Percentiles rank a stretch among this genome's conserved stretches.
These are phyloP conservation scores for Fusarium newnesense DNA, from an alignment of 2,329 filamentous ascomycete genomes.

Conservation along the genomic window DNA sequence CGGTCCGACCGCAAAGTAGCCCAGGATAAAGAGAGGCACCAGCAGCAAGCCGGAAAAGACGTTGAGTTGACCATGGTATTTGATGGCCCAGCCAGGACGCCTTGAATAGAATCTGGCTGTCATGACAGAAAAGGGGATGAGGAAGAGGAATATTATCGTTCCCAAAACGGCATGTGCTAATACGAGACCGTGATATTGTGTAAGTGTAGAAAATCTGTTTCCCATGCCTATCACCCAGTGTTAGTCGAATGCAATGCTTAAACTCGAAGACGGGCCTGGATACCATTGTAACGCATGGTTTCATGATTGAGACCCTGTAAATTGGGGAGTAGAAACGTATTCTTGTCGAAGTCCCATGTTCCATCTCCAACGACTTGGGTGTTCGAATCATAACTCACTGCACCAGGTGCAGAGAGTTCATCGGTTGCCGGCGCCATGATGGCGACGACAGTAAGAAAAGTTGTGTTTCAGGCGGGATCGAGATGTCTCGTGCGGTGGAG, in stretches of 20 bases:
- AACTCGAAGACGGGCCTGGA: constrained; percentile 29
- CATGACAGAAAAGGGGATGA: constrained; percentile 80
- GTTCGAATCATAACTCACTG: constrained; percentile 76
- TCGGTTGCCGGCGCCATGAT: constrained; percentile 69
- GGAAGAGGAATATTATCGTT: constrained; percentile 76
- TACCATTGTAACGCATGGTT: constrained; percentile 87
- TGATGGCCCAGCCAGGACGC: constrained; percentile 69
- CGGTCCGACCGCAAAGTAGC: constrained; percentile 82
- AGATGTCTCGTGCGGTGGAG: constrained; percentile 13
- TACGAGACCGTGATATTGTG: constrained; percentile 77
- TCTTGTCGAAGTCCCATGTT: constrained; percentile 82
- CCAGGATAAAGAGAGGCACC: constrained; percentile 78
- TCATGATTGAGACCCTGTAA: constrained; percentile 80
- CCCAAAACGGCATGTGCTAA: constrained; percentile 77
- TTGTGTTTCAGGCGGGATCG: constrained; percentile 37
- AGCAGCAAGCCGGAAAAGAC: constrained; percentile 74
- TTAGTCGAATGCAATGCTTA: constrained; percentile 13
- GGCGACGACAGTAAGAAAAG: constrained; percentile 53
- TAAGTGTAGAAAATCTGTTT: constrained; percentile 77
- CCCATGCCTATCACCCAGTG: constrained; percentile 73
- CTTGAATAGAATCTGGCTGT: constrained; percentile 76
- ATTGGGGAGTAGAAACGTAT: constrained; percentile 82
- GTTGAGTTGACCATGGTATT: constrained; percentile 79
- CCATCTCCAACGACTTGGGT: constrained; percentile 84
- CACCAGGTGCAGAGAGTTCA: constrained; percentile 75